phyloP scores from a whole-genome alignment of 345 rosid species.

The Eucalyptus erythrocorys region DNA sequence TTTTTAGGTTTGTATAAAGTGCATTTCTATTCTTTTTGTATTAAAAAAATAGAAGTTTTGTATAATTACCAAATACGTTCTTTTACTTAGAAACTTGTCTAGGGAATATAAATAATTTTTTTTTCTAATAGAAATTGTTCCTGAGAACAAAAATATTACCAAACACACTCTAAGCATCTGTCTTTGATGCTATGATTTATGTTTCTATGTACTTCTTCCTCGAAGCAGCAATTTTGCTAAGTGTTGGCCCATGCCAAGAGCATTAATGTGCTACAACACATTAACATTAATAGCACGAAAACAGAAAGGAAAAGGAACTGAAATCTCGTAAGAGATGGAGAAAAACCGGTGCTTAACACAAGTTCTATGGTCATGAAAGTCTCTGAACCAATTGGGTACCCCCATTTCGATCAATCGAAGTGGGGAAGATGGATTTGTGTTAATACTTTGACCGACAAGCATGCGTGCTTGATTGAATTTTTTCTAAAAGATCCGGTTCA shows the following conservation, averaged over 20 bases:
- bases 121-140: fast-evolving
- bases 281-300: neutral
- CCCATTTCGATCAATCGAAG: neutral
- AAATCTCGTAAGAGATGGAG: neutral
- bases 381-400: neutral
- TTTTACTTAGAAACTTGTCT: fast-evolving
- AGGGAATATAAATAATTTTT: too few species aligned
- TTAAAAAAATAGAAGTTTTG: too few species aligned
- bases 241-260: neutral
- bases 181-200: neutral
- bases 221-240: neutral
- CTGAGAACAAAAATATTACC: too few species aligned
- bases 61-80: too few species aligned
- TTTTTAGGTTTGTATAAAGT: too few species aligned
- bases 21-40: fast-evolving
- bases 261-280: neutral
- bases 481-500: neutral
- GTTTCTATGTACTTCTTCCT: neutral
- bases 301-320: neutral
- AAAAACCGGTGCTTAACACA: neutral
- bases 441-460: neutral
- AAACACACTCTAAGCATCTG: neutral
- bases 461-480: neutral
- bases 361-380: neutral
- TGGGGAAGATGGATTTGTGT: neutral